Evolutionary conservation across 2,329 filamentous ascomycete genomes (phyloP), one percentile per base, ranked within the genome.

Genomic region (Samsoniella hepiali): DNA sequence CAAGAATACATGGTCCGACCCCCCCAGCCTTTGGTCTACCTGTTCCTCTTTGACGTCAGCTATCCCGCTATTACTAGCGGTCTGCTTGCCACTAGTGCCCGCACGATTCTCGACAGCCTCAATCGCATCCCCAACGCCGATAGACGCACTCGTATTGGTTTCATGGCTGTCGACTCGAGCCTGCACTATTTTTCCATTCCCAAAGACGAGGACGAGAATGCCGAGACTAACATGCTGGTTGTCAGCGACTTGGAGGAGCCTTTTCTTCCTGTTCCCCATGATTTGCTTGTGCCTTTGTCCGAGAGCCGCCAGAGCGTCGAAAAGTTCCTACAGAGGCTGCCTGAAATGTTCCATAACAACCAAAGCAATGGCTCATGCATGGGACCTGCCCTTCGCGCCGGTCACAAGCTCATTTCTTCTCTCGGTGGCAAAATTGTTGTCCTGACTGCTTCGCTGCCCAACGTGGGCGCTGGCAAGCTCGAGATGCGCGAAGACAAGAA

Each of bases 1-100:
- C 95, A 99, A 77, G 95, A 99, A 78, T 99, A 99, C 78, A 99
- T 99, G 95, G 95, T 99, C 42, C 90, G 95, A 65, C 93, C 95
- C 63, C 95, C 95, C 51, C 94, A 97, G 77, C 95, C 95, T 45
- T 82, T 98, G 45, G 94, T 97, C 45, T 98, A 98, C 74, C 84
- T 97, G 15, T 98, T 98, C 84, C 82, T 97, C 70, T 91, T 98
- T 72, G 94, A 97, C 71, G 93, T 97, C 67, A 97, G 92, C 81
- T 96, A 93, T 71, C 88, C 91, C 13, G 88, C 94, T 38, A 91
- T 97, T 17, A 93, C 92, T 17, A 96, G 89, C 67, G 95, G 95
- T 56, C 87, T 99, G 38, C 82, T 98, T 65, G 95, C 95, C 57
- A 98, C 95, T 10, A 91, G 89, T 66, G 94, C 95, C 63, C 87